Evolutionary conservation across 805 yeast species (phyloP).

Genomic region (Sugiyamaella americana): DNA sequence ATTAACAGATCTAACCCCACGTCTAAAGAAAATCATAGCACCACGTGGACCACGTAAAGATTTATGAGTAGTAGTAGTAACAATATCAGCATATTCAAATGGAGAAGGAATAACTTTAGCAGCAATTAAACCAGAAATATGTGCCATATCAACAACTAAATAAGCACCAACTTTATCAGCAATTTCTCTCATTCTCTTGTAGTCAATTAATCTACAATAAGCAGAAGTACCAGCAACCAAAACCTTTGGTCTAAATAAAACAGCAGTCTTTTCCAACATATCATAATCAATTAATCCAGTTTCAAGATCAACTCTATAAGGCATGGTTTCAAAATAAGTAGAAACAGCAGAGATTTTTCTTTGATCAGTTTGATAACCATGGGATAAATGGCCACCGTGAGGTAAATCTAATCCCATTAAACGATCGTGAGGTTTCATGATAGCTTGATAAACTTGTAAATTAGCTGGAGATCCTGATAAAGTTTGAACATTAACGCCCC

Average conservation of each 20-base stretch:
- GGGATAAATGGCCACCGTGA: slow-evolving; percentile 98
- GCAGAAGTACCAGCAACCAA: slow-evolving; percentile 98
- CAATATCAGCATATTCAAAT: slow-evolving; percentile 94
- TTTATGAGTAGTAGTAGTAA: slow-evolving; percentile 98
- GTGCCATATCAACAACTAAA: slow-evolving; percentile 96
- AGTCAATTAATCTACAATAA: slow-evolving; percentile 93
- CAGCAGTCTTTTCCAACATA: slow-evolving; percentile 84
- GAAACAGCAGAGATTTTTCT: slow-evolving; percentile 94
- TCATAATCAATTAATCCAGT: slow-evolving; percentile 97
- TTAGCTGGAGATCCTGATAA: slow-evolving; percentile 97
- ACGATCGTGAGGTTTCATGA: slow-evolving; percentile 93
- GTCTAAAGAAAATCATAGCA: slow-evolving; percentile 98
- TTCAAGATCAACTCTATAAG: slow-evolving; percentile 85
- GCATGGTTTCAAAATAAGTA: slow-evolving; percentile 97
- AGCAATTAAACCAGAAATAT: slow-evolving; percentile 90
- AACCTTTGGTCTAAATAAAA: slow-evolving; percentile 90
- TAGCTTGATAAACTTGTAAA: slow-evolving; percentile 91
- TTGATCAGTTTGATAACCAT: slow-evolving; percentile 93
- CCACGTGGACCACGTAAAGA: slow-evolving; percentile 99
- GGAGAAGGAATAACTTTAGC: slow-evolving; percentile 96
- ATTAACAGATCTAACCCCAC: slow-evolving; percentile 82
- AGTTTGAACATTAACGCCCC: slow-evolving; percentile 99
- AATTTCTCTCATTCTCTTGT: slow-evolving; percentile 91
- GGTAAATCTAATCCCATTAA: slow-evolving; percentile 97
- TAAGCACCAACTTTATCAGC: slow-evolving; percentile 98